A percentile compares a stretch with the other conserved stretches of the same genome.
phyloP scores from a whole-genome alignment of 495 filamentous ascomycete species.

The Tuber brumale region DNA sequence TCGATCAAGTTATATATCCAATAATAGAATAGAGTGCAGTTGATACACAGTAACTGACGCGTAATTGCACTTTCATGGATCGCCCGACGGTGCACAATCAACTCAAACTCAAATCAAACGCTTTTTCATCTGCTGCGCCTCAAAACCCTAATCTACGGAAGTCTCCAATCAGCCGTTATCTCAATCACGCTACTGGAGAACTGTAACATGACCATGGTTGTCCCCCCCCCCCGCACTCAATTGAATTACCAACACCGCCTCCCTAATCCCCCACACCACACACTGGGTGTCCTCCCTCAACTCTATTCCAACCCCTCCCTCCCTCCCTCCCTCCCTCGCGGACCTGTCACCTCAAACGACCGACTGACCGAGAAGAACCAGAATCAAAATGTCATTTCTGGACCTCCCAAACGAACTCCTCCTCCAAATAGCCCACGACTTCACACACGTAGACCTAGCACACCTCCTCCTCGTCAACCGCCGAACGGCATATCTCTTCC shows the following conservation, averaged over 20 bases:
- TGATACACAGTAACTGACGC: neutral
- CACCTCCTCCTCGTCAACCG: slow-evolving; percentile 13
- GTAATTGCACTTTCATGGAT: neutral
- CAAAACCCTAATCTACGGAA: neutral
- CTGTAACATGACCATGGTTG: neutral
- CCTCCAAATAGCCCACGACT: neutral
- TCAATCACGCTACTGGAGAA: neutral
- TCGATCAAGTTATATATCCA: neutral
- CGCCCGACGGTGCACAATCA: neutral
- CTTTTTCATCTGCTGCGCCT: neutral
- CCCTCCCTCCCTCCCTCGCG: neutral
- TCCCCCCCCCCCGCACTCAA: neutral
- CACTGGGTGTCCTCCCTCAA: neutral
- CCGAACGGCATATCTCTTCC: slow-evolving; percentile 5
- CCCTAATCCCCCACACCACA: neutral
- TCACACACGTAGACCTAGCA: slow-evolving; percentile 1
- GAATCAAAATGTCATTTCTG: slow-evolving; percentile 9
- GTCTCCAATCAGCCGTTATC: neutral
- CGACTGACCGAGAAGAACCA: neutral
- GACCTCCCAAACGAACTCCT: slow-evolving; percentile 14
- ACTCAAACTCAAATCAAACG: neutral
- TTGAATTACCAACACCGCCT: neutral
- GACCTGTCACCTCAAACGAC: neutral
- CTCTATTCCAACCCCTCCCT: neutral
- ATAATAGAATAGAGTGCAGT: neutral